These are phyloP conservation scores for Pleurotus platypus DNA, from an alignment of 768 basidiomycete species.

Conservation along the genomic window DNA sequence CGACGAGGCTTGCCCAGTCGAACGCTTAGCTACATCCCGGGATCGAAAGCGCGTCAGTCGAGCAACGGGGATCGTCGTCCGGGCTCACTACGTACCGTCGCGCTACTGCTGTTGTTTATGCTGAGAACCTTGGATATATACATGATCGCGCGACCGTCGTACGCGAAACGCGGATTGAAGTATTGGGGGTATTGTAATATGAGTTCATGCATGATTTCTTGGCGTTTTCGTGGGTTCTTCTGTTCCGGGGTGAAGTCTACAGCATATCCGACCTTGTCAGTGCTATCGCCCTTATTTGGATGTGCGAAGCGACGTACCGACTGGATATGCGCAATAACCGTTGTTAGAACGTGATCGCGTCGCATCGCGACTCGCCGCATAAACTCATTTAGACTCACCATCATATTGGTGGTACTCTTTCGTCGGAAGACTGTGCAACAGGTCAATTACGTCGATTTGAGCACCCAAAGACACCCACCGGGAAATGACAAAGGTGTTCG, in stretches of 20 bases:
- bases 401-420: constrained; percentile 26
- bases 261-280: not conserved
- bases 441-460: not conserved
- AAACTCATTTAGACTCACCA: constrained; percentile 14
- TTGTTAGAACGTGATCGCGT: not conserved
- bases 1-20: constrained; percentile 21
- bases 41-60: too few species aligned
- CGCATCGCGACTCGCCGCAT: not conserved
- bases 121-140: constrained; percentile 31
- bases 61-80: not conserved
- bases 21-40: constrained; percentile 28
- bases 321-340: not conserved
- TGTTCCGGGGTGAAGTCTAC: constrained; percentile 16
- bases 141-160: constrained; percentile 40
- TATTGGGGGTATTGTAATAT: constrained; percentile 30
- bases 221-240: constrained; percentile 17
- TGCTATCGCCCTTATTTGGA: too few species aligned
- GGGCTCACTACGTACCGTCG: constrained; percentile 20
- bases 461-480: constrained; percentile 11
- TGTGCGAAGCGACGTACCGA: constrained; percentile 9
- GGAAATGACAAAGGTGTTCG: constrained; percentile 26
- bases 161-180: constrained; percentile 42
- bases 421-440: constrained; percentile 19
- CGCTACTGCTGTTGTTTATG: constrained; percentile 23
- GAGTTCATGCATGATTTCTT: constrained; percentile 32